phyloP scores from a whole-genome alignment of 257 asterid species.

The Perilla frutescens region DNA sequence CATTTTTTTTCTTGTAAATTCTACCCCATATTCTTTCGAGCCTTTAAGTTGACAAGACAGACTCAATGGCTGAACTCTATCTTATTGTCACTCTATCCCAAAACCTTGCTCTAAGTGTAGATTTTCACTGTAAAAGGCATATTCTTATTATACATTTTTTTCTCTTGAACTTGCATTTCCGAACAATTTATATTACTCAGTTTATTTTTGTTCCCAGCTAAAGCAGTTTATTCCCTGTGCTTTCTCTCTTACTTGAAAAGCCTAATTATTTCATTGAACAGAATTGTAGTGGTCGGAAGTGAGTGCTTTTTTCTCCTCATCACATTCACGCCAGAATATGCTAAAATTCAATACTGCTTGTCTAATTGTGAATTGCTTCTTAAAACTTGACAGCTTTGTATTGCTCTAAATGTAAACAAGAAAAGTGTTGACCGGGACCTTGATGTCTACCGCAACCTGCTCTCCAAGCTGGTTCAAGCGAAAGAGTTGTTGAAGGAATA shows the following conservation, averaged over 20 bases:
- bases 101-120: too few relatives aligned
- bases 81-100: neutral
- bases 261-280: constrained; percentile 9
- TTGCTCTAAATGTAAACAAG: constrained; percentile 83
- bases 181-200: constrained; percentile 1
- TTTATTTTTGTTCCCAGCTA: constrained; percentile 7
- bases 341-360: neutral
- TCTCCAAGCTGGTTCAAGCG: constrained; percentile 97
- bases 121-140: too few relatives aligned
- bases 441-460: constrained; percentile 92
- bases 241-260: constrained; percentile 2
- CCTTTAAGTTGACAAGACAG: neutral
- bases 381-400: constrained; percentile 73
- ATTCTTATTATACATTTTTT: too few relatives aligned
- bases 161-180: neutral
- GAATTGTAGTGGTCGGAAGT: neutral
- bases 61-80: neutral
- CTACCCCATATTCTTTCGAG: neutral
- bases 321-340: neutral
- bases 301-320: neutral
- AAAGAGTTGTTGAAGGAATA: constrained; percentile 92
- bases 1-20: neutral
- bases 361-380: constrained; percentile 12
- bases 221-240: constrained; percentile 3
- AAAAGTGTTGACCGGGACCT: constrained; percentile 96